Evolutionary conservation across 768 basidiomycete species (phyloP).

Genomic region (Hypholoma fasciculare): DNA sequence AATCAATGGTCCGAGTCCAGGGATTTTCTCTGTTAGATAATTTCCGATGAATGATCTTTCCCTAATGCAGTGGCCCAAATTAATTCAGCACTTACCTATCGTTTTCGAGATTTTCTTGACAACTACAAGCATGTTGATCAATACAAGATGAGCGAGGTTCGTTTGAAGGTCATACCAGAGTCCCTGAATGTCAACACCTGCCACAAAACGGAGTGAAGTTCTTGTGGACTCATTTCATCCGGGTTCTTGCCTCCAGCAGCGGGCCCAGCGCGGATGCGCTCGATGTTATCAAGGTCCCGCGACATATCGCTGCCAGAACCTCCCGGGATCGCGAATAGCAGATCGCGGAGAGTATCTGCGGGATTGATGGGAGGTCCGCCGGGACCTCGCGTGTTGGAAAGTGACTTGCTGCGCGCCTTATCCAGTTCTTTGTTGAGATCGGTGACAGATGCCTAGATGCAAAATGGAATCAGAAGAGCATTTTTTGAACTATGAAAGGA

Average conservation of each 20-base stretch:
- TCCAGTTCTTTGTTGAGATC: constrained; percentile 82
- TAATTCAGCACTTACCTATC: constrained; percentile 45
- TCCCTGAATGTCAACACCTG: constrained; percentile 86
- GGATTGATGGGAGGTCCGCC: constrained; percentile 36
- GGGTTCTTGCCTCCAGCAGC: constrained; percentile 68
- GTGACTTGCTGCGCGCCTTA: constrained; percentile 59
- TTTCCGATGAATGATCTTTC: neutral
- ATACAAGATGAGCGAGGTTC: neutral
- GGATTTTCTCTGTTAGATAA: constrained; percentile 66
- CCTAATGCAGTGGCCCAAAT: neutral
- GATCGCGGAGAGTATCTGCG: constrained; percentile 52
- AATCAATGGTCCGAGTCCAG: constrained; percentile 70
- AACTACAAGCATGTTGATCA: constrained; percentile 32
- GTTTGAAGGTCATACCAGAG: constrained; percentile 44
- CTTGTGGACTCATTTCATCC: constrained; percentile 85
- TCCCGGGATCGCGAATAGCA: constrained; percentile 66
- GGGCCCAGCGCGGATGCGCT: constrained; percentile 63
- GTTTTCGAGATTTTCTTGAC: constrained; percentile 79
- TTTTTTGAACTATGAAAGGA: neutral
- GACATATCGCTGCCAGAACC: constrained; percentile 59
- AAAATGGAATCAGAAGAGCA: neutral
- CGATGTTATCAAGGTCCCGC: constrained; percentile 75
- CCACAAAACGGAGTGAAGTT: constrained; percentile 83
- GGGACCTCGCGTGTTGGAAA: constrained; percentile 29
- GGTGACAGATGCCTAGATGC: constrained; percentile 72